phyloP scores from a whole-genome alignment of 805 yeast genomes.

The Aciculoconidium aculeatum region DNA sequence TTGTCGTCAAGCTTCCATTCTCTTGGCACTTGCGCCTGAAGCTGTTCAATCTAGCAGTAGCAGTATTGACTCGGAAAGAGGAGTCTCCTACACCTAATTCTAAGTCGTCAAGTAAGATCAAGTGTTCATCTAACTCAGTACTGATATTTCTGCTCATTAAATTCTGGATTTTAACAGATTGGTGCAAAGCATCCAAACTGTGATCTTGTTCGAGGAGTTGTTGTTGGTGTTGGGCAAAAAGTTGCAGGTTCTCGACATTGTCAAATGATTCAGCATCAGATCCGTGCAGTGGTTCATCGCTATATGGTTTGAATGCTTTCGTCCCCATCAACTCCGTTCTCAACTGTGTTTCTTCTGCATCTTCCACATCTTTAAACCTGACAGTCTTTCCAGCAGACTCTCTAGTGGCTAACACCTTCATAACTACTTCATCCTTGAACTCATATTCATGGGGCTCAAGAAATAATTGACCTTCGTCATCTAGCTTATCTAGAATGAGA shows the following conservation, averaged over 20 bases:
- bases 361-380: slow-evolving; percentile 30
- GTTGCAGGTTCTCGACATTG: slow-evolving; percentile 28
- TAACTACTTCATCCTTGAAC: slow-evolving; percentile 13
- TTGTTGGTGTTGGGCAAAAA: slow-evolving; percentile 40
- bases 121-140: slow-evolving; percentile 36
- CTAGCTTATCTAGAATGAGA: slow-evolving; percentile 12
- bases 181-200: slow-evolving; percentile 28
- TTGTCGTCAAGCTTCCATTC: slow-evolving; percentile 39
- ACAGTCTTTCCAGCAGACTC: slow-evolving; percentile 23
- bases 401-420: slow-evolving; percentile 4
- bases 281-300: slow-evolving; percentile 20
- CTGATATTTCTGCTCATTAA: slow-evolving; percentile 34
- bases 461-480: slow-evolving; percentile 17
- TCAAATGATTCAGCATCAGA: slow-evolving; percentile 19
- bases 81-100: slow-evolving; percentile 37
- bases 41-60: slow-evolving; percentile 22
- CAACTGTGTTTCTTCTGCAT: slow-evolving; percentile 17
- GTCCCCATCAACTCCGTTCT: slow-evolving; percentile 33
- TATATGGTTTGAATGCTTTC: slow-evolving; percentile 28
- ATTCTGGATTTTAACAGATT: slow-evolving; percentile 30
- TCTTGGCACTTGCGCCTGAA: slow-evolving; percentile 32
- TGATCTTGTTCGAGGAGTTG: slow-evolving; percentile 33
- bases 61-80: slow-evolving; percentile 23
- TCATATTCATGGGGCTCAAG: slow-evolving; percentile 28
- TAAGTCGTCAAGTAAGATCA: slow-evolving; percentile 35